These are phyloP conservation scores for Protomyces inouyei DNA, from an alignment of 1,139 yeast species.

Conservation along the genomic window DNA sequence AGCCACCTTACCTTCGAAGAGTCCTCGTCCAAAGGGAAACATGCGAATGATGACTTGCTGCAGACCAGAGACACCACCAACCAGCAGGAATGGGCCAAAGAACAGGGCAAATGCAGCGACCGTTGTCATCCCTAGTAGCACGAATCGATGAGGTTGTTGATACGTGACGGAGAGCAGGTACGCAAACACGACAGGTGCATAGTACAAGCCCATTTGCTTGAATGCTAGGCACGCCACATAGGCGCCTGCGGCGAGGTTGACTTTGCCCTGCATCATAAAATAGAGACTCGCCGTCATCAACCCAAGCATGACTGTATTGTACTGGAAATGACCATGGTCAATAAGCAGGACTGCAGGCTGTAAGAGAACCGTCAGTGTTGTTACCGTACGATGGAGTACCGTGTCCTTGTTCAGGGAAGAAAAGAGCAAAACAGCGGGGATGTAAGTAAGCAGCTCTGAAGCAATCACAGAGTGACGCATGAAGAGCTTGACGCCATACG, in stretches of 20 bases:
- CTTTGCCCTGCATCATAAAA: conserved; percentile 59
- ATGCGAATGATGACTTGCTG: conserved; percentile 55
- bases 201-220: conserved; percentile 94
- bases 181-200: conserved; percentile 81
- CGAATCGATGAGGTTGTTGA: conserved; percentile 33
- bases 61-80: conserved; percentile 33
- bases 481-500: conserved; percentile 60
- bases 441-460: conserved; percentile 67
- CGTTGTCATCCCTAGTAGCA: conserved; percentile 57
- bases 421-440: conserved; percentile 76
- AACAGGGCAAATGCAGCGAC: conserved; percentile 50
- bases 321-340: conserved; percentile 96
- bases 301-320: conserved; percentile 91
- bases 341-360: conserved; percentile 70
- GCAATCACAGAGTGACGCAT: conserved; percentile 77
- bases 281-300: conserved; percentile 63
- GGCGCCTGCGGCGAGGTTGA: conserved; percentile 67
- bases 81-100: conserved; percentile 58
- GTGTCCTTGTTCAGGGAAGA: conserved; percentile 11
- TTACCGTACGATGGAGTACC: background rate
- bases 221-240: conserved; percentile 74
- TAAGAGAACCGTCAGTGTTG: conserved; percentile 35
- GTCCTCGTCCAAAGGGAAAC: conserved; percentile 87
- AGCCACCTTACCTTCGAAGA: conserved; percentile 97
- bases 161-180: conserved; percentile 57